Evolutionary conservation across 441 rosid genomes (phyloP), one percentile per base, ranked within the genome.

Genomic region (Raphanus hybrid): DNA sequence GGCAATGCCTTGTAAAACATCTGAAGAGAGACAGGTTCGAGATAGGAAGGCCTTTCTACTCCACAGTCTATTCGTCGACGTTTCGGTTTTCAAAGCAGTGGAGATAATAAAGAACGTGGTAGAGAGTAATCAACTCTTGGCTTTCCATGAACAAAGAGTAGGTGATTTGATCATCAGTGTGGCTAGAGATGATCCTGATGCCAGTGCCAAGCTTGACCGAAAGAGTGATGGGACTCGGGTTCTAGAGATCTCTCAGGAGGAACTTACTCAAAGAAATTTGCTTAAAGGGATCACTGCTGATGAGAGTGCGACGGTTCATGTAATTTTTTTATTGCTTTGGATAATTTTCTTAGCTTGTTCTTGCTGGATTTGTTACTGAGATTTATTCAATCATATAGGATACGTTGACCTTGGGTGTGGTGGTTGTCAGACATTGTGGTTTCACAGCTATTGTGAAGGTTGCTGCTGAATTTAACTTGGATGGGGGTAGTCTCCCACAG

Each of bases 201-300:
- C 92, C 39, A 89, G 93, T 84, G 55, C 75, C 52, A 91, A 89
- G 80, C 60, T 86, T 83, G 92, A 89, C 70, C 77, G 90, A 64
- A 89, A 89, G 83, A 87, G 83, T 77, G 96, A 91, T 60, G 96
- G 93, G 67, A 81, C 81, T 81, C 84, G 14, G 82, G 91, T 89
- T 70, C 86, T 91, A 32, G 87, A 83, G 71, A 79, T 87, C 73
- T 82, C 96, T 70, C 83, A 78, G 70, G 90, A 85, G 10, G 90
- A 89, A 70, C 92, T 91, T 57, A 77, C 89, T 45, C 82, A 68
- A 69, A 82, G 93, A 64, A 91, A 91, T 85, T 87, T 91, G 81
- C 87, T 89, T 52, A 91, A 89, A 82, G 96, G 93, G 83, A 91
- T 91, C 81, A 91, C 93, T 71, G 93, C 96, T 55, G 93, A 91